Conservation (phyloP, 2,329 filamentous ascomycete species). For the Dactylellina leptospora region DNA sequence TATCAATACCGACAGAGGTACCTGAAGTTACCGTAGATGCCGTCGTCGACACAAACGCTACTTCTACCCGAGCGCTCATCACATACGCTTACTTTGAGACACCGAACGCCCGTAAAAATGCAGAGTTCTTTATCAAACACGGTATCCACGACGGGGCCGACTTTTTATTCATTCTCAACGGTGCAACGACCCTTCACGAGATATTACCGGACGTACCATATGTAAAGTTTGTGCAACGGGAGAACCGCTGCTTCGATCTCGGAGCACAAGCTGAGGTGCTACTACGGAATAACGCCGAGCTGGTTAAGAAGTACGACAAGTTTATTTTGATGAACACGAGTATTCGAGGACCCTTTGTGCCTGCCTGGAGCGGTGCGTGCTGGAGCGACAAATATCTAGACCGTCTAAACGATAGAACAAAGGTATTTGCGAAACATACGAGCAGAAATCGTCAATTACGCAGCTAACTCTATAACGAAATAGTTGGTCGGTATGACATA, state of each 20-base stretch:
- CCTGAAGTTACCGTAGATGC: not conserved
- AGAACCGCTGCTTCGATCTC: slow-evolving; percentile 60
- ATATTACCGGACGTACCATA: slow-evolving; percentile 58
- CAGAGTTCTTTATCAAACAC: slow-evolving; percentile 60
- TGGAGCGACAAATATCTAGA: slow-evolving; percentile 60
- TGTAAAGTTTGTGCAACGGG: slow-evolving; percentile 58
- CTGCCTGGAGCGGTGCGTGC: slow-evolving; percentile 59
- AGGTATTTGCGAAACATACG: slow-evolving; percentile 54
- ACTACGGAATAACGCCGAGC: slow-evolving; percentile 54
- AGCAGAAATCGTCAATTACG: not conserved
- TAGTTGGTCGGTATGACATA: slow-evolving; percentile 61
- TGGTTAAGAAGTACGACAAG: slow-evolving; percentile 59
- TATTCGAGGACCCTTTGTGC: slow-evolving; percentile 60
- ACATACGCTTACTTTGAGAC: slow-evolving; percentile 61
- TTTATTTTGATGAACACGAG: slow-evolving; percentile 61
- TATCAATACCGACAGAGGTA: too few species aligned
- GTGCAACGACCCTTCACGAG: slow-evolving; percentile 56
- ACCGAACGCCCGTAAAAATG: slow-evolving; percentile 58
- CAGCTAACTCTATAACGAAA: not conserved
- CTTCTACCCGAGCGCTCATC: slow-evolving; percentile 54
- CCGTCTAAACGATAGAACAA: slow-evolving; percentile 58
- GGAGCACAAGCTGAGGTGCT: slow-evolving; percentile 60
- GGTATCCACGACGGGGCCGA: slow-evolving; percentile 60
- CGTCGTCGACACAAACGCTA: not conserved
- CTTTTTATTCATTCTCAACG: slow-evolving; percentile 62